Evolutionary conservation across 495 filamentous ascomycete species (phyloP), one percentile per base, ranked within the genome.

Genomic region (Schizothecium vesticola): DNA sequence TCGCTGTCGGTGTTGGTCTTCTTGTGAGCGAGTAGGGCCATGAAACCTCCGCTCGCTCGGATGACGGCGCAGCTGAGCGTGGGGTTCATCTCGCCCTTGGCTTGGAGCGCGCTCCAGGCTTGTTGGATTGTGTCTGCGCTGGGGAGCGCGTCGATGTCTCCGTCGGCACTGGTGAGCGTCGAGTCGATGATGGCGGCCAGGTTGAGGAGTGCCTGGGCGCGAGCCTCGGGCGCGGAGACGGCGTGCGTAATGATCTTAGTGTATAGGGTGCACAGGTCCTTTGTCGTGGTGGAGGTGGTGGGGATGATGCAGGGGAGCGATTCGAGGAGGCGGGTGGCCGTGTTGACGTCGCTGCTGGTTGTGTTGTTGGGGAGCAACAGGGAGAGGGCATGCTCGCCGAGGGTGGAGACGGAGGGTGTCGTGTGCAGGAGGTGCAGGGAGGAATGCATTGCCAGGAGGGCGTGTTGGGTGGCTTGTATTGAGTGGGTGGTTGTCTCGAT

Each of bases 21-120:
- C 21, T 7, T 12, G 19, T 25, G 43, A 6, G 19, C n/a, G 7
- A 78, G 65, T 8, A 70, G 69, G 1, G 80, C 77, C 69, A 85
- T 73, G 57, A 85, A 64, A 0, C 75, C 74, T 0, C 84, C 84
- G 68, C 82, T 85, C 33, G 76, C 68, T 29, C 78, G 71, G 70
- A 83, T 77, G 31, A 82, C 78, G 3, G 82, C 81, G 64, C 79
- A 79, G 3, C 77, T 79, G 23, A 86, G 69, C 29, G 72, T 73
- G 28, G 83, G 81, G 63, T 80, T 85, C 29, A 79, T 77, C 3
- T 75, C 72, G 11, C 75, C 78, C 16, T 68, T n/a, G 43, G 43
- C n/a, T 19, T 71, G 69, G 21, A 83, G 74, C 22, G 69, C 56
- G 8, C 16, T 36, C 79, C 80, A 81, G 12, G 81, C 64, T 43